phyloP scores from a whole-genome alignment of 768 basidiomycete species.

The Boletellus ananas region DNA sequence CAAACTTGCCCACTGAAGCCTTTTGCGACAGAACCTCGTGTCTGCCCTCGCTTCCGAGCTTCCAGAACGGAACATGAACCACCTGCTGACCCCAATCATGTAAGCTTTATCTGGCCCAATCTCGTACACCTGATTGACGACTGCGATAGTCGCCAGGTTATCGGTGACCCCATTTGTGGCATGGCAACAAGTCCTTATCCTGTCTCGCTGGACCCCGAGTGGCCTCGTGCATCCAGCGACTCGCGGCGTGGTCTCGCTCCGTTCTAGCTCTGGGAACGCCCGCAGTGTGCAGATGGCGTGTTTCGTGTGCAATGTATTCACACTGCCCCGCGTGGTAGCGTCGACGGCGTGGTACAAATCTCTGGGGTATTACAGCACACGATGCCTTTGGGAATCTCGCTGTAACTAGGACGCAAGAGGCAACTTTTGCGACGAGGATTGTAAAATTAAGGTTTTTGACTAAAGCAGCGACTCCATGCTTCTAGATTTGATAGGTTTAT shows the following conservation, averaged over 20 bases:
- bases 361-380: conserved; percentile 16
- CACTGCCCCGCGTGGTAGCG: conserved; percentile 4
- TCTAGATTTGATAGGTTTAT: conserved; percentile 21
- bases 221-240: not conserved
- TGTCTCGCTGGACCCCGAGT: not conserved
- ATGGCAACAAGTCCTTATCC: not conserved
- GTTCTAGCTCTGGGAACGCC: not conserved
- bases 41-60: conserved; percentile 22
- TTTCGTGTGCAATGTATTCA: conserved; percentile 10
- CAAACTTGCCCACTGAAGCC: not conserved
- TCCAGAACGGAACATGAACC: conserved; percentile 22
- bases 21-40: conserved; percentile 24
- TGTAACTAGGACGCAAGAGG: conserved; percentile 21
- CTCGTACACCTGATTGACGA: not conserved
- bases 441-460: conserved; percentile 27
- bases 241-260: not conserved
- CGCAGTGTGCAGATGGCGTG: conserved; percentile 10
- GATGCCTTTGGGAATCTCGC: conserved; percentile 11
- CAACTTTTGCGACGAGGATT: conserved; percentile 17
- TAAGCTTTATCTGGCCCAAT: conserved; percentile 2
- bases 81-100: conserved; percentile 18
- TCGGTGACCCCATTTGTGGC: conserved; percentile 7
- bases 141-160: conserved; percentile 3
- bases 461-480: conserved; percentile 24
- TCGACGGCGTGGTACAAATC: conserved; percentile 5